A percentile compares a stretch with the other conserved stretches of the same genome.
Evolutionary conservation across 1,139 yeast genomes (phyloP).

Genomic region (Pneumocystis sp.): DNA sequence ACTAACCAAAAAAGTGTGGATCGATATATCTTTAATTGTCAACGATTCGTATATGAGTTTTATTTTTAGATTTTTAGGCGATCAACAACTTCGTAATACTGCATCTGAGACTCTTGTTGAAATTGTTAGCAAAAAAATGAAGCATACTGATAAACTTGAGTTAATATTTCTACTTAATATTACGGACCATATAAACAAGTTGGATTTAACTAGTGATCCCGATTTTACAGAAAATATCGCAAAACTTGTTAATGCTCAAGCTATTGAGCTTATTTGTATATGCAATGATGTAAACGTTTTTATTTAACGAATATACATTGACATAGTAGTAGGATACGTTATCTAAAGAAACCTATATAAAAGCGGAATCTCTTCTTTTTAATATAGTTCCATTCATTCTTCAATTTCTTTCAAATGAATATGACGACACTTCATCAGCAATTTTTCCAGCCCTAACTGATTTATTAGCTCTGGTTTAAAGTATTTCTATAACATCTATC

Average conservation of each 20-base stretch:
- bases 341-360: conserved; percentile 23
- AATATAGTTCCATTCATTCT: conserved; percentile 60
- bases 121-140: conserved; percentile 82
- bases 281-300: conserved; percentile 34
- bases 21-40: conserved; percentile 70
- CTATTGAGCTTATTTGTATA: conserved; percentile 55
- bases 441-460: conserved; percentile 69
- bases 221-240: conserved; percentile 71
- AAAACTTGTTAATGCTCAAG: conserved; percentile 57
- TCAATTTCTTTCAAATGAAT: conserved; percentile 59
- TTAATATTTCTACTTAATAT: conserved; percentile 55
- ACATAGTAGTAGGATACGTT: conserved; percentile 14
- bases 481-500: conserved; percentile 17
- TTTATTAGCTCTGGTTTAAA: conserved; percentile 53
- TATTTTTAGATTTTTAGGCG: conserved; percentile 44
- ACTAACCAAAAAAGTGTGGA: conserved; percentile 42
- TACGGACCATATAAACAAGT: conserved; percentile 35
- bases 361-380: conserved; percentile 37
- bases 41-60: conserved; percentile 47
- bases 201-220: conserved; percentile 32
- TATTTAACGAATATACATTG: neutral
- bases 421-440: conserved; percentile 75
- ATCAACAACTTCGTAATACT: conserved; percentile 34
- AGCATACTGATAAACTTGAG: conserved; percentile 68
- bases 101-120: conserved; percentile 67